A percentile compares a stretch with the other conserved stretches of the same genome.
phyloP scores from a whole-genome alignment of 176 grass and related monocot genomes.

The Musa acuminata region DNA sequence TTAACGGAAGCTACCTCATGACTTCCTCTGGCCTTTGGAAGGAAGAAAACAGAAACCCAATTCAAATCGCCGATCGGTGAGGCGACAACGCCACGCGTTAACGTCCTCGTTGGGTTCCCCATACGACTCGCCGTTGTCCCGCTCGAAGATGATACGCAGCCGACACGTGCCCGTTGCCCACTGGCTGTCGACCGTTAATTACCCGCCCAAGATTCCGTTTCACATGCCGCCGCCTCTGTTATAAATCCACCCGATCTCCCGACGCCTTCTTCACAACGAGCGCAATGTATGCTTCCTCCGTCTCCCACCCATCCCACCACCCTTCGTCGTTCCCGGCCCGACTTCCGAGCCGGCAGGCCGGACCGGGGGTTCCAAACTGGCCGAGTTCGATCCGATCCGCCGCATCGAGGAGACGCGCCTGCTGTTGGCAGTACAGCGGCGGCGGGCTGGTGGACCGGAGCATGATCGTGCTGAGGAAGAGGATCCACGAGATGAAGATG shows the following conservation, averaged over 20 bases:
- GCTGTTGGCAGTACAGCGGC: conserved; percentile 13
- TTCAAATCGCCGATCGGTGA: no score
- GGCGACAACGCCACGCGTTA: no score
- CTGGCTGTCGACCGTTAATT: not conserved
- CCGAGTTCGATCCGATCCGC: not conserved
- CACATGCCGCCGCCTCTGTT: not conserved
- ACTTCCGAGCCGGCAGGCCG: not conserved
- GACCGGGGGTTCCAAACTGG: not conserved
- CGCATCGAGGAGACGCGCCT: not conserved
- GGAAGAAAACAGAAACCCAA: no score
- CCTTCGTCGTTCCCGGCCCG: not conserved
- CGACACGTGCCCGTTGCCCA: not conserved
- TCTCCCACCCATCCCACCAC: not conserved
- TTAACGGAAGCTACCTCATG: no score
- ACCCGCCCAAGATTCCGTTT: not conserved
- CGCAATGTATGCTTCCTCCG: not conserved
- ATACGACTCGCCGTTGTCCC: no score
- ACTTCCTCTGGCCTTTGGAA: no score
- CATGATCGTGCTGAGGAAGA: conserved; percentile 57
- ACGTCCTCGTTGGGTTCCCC: no score
- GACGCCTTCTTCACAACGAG: not conserved
- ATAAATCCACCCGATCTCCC: not conserved
- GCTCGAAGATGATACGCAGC: not conserved
- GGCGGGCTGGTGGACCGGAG: conserved; percentile 44
- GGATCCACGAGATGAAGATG: conserved; percentile 52